Base-by-base conservation (phyloP, 2,329 filamentous ascomycete genomes). In the Pseudocercospora eumusae region DNA sequence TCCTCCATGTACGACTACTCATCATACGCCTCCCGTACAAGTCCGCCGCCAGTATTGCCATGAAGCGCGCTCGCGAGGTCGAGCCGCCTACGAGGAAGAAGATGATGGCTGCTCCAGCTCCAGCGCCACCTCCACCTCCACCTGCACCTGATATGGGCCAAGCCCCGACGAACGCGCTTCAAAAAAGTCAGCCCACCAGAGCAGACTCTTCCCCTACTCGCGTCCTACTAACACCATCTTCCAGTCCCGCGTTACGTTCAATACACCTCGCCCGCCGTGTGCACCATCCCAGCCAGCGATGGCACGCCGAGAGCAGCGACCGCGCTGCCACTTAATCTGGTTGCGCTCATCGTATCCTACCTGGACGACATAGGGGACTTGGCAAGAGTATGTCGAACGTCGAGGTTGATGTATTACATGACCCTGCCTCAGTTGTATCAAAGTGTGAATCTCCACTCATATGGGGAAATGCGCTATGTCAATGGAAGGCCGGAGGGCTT, bases 341-440 rank as follows among this genome's bases (percentile, higher is more conserved):
- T 88, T 63, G 83, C 82, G 31, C 75, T 81, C 61, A 86, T 87
- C 60, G 76, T 87, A 56, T 79, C 81, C 49, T 78, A 83, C 71
- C 82, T 88, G 53, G 83, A 87, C 64, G 78, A 86, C 75, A 77
- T 80, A 47, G 81, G 75, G 62, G 85, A 87, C 70, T 80, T 88
- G 25, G 84, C 84, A 31, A 80, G 84, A 63, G 73, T 86, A 57
- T 86, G 84, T 65, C 80, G 84, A 61, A 86, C 85, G 56, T 86
- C 83, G 64, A 80, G 84, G 13, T 79, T 88, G 44, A 80, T 87
- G 68, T 85, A 87, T 67, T 88, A 88, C 75, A 87, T 88, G 84
- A 79, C 83, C 33, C 76, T 87, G 2, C 85, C 86, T 20, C 83
- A 83, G 60, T 80, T 88, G 44, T 88, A 87, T 74, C 79, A 80